Percentiles rank a stretch among this genome's conserved stretches.
Conservation (phyloP, 306 rosid genomes). For the Quercus cerris region DNA sequence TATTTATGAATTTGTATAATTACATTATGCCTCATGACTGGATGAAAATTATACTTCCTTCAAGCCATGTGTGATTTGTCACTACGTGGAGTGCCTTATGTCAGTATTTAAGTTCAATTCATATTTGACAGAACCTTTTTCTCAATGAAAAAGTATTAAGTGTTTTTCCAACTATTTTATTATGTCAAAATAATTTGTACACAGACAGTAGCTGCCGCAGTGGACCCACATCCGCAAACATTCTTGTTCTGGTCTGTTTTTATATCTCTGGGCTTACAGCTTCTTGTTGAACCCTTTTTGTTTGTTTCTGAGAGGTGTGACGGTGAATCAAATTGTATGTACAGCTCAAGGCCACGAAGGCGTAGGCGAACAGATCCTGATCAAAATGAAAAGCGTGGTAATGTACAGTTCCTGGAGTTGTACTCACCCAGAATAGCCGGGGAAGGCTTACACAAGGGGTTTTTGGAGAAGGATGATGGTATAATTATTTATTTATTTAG, state of each 20-base stretch:
- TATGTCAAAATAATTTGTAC: constrained; percentile 14
- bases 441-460: constrained; percentile 47
- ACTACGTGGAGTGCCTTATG: too few species aligned
- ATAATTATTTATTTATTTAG: not conserved
- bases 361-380: constrained; percentile 33
- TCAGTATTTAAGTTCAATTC: not conserved
- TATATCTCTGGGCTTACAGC: constrained; percentile 30
- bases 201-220: constrained; percentile 77
- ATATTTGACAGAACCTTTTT: constrained; percentile 13
- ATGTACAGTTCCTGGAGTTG: constrained; percentile 78
- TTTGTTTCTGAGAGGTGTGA: constrained; percentile 22
- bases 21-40: not conserved
- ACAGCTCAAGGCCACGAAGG: constrained; percentile 69
- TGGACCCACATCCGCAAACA: constrained; percentile 65
- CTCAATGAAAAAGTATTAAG: not conserved
- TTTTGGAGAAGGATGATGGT: constrained; percentile 56
- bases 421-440: constrained; percentile 50
- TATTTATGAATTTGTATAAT: not conserved
- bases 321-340: constrained; percentile 30
- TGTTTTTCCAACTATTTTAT: constrained; percentile 5
- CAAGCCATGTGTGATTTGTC: not conserved
- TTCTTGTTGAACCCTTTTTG: constrained; percentile 21
- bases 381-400: constrained; percentile 48
- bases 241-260: constrained; percentile 88
- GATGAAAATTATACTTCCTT: not conserved